These are phyloP conservation scores for Mycena rosella DNA, from an alignment of 768 basidiomycete genomes.

Conservation along the genomic window DNA sequence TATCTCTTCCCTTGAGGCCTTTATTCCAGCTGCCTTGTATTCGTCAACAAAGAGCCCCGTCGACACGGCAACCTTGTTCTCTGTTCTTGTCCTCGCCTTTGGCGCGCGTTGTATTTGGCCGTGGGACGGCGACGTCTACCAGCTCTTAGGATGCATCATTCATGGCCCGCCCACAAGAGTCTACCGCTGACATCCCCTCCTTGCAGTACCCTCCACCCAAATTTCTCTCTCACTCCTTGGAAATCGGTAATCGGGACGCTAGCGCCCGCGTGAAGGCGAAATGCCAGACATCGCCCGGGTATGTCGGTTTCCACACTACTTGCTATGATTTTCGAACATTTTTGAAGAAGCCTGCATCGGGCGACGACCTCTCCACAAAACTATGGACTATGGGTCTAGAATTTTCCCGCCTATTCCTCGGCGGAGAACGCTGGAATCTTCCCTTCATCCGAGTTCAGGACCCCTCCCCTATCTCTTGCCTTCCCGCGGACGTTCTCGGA, in stretches of 20 bases:
- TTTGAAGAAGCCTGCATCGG: neutral
- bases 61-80: slow-evolving; percentile 17
- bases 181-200: neutral
- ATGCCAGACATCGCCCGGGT: slow-evolving; percentile 16
- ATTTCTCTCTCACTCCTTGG: neutral
- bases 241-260: too few relatives aligned
- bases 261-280: neutral
- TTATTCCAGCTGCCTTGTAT: slow-evolving; percentile 8
- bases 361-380: slow-evolving; percentile 5
- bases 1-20: neutral
- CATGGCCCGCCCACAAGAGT: too few relatives aligned
- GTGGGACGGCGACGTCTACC: neutral
- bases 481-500: slow-evolving; percentile 20
- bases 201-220: too few relatives aligned
- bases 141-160: neutral
- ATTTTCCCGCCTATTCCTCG: slow-evolving; percentile 14
- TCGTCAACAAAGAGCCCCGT: neutral
- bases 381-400: slow-evolving; percentile 23
- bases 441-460: slow-evolving; percentile 11
- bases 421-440: slow-evolving; percentile 10
- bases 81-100: slow-evolving; percentile 1
- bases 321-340: neutral
- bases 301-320: neutral
- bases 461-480: slow-evolving; percentile 9
- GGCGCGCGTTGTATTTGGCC: slow-evolving; percentile 14